Evolutionary conservation across 1,284 basidiomycete species (phyloP), one percentile per base, ranked within the genome.

Genomic region (Boletus sp.): DNA sequence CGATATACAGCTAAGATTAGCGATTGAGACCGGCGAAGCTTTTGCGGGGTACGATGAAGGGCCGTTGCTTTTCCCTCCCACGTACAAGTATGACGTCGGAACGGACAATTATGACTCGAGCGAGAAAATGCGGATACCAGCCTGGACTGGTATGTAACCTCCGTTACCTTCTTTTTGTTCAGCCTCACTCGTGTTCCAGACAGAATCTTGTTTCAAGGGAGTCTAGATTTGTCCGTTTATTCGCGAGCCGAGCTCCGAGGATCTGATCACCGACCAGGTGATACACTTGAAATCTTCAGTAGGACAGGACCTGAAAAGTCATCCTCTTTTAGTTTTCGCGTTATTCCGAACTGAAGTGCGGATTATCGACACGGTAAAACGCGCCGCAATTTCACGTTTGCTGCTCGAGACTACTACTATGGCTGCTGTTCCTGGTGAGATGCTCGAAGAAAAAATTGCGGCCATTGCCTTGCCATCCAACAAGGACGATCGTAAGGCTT

Each of bases 111-210:
- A 98, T 66, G 96, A 99, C 66, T 88, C 92, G 3, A 91, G 91
- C 55, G 96, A 99, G 68, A 99, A 99, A 72, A 82, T 88, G 76
- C 81, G 96, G 7, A 88, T 97, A 62, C 96, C 96, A 1, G 92
- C 95, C 8, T 99, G 95, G 94, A 99, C 94, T 59, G 91, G 91
- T 91, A 51, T 48, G 76, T 34, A 27, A n/a, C 20, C 26, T 33
- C 22, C 10, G 23, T 13, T 22, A 32, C 13, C 30, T 29, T 23
- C 32, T 23, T 25, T 25, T 33, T 17, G 26, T 25, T 20, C 22
- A 4, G 0, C 32, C 30, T 41, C 23, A 60, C 25, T 36, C 23
- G 35, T 6, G 10, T 53, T 41, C 36, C 57, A 91, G 94, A 97
- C 71, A 88, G 94, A n/a, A 82, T 99, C 13, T 67, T 99, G 43